Conservation (phyloP, 2,329 filamentous ascomycete species). For the Tolypocladium ophioglossoides region DNA sequence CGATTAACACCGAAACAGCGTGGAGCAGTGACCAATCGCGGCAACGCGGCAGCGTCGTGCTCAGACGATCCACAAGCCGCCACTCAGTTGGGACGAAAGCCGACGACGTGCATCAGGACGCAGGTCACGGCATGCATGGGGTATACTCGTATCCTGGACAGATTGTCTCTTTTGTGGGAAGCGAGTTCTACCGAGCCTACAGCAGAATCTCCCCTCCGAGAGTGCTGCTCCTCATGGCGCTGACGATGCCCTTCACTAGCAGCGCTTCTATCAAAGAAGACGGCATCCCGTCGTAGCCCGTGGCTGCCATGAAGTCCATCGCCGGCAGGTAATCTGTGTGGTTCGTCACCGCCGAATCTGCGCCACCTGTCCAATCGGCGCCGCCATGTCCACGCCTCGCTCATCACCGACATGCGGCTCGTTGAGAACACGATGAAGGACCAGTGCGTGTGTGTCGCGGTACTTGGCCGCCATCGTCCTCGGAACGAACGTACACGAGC, state of each 20-base stretch:
- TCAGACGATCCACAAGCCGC: background rate
- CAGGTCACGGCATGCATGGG: background rate
- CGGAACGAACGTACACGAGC: conserved; percentile 35
- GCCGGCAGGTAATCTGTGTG: conserved; percentile 44
- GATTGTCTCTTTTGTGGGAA: background rate
- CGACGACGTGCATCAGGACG: background rate
- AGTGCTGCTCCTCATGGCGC: conserved; percentile 22
- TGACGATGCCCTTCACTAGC: conserved; percentile 35
- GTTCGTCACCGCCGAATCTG: conserved; percentile 26
- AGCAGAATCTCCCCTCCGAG: conserved; percentile 13
- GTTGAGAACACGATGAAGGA: conserved; percentile 32
- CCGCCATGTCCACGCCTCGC: conserved; percentile 28
- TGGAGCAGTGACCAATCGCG: background rate
- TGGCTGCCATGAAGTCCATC: conserved; percentile 44
- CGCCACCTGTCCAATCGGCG: conserved; percentile 29
- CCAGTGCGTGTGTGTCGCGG: conserved; percentile 28
- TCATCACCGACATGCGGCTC: conserved; percentile 21
- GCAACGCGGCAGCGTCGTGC: background rate
- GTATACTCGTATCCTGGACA: background rate
- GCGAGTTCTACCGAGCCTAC: background rate
- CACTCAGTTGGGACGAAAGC: background rate
- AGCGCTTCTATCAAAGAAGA: conserved; percentile 42
- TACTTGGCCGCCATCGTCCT: conserved; percentile 9
- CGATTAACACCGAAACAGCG: conserved; percentile 1
- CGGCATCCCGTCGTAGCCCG: conserved; percentile 50